A percentile compares a stretch with the other conserved stretches of the same genome.
These are phyloP conservation scores for Inga laurina DNA, from an alignment of 306 rosid species.

Conservation along the genomic window DNA sequence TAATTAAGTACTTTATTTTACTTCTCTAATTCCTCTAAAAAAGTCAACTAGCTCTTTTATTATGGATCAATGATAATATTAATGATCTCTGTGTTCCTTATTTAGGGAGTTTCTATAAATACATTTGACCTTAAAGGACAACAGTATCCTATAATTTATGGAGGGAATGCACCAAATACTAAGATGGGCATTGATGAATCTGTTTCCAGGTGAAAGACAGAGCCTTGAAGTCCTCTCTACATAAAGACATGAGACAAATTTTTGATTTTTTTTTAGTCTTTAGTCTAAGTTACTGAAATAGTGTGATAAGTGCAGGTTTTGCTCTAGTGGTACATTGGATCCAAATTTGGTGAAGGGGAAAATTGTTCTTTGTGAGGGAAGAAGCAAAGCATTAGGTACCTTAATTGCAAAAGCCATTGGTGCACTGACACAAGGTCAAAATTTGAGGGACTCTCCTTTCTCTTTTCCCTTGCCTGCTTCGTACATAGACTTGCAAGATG, in stretches of 20 bases:
- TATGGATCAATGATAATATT: neutral
- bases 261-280: neutral
- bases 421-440: conserved; percentile 18
- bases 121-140: conserved; percentile 17
- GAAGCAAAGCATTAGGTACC: neutral
- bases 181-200: neutral
- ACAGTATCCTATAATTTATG: conserved; percentile 19
- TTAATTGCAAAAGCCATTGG: conserved; percentile 26
- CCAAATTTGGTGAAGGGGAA: conserved; percentile 35
- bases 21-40: too few species aligned
- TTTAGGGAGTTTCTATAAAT: conserved; percentile 33
- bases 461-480: conserved; percentile 31
- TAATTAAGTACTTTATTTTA: too few species aligned
- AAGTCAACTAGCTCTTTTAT: too few species aligned
- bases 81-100: neutral
- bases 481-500: conserved; percentile 14
- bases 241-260: neutral
- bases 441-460: neutral
- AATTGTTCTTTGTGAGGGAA: conserved; percentile 43
- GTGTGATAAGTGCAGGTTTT: neutral
- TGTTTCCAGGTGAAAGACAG: neutral
- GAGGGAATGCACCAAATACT: conserved; percentile 32
- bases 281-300: neutral
- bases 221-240: neutral
- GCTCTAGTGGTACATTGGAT: neutral